phyloP scores from a whole-genome alignment of 2,329 filamentous ascomycete species.

The Leptographium wingfieldii region DNA sequence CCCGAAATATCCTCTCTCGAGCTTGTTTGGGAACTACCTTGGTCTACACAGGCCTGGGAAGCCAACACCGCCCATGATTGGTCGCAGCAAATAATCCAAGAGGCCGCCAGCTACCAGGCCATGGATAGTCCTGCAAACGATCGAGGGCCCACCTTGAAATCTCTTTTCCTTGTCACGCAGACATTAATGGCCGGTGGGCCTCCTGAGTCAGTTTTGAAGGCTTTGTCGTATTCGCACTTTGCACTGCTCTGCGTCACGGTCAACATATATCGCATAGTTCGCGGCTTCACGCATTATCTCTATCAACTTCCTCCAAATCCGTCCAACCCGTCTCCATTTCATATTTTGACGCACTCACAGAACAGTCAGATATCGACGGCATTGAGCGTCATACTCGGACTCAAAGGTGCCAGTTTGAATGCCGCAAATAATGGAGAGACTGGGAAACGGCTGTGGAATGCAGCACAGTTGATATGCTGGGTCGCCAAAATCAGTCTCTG shows the following conservation, averaged over 20 bases:
- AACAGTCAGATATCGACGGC: constrained; percentile 5
- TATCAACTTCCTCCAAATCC: constrained; percentile 5
- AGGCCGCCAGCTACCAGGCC: constrained; percentile 1
- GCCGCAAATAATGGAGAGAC: neutral
- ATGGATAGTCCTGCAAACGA: neutral
- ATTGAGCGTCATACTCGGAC: neutral
- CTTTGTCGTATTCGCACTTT: constrained; percentile 1
- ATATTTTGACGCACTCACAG: constrained; percentile 4
- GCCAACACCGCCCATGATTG: neutral
- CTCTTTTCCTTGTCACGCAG: constrained; percentile 3
- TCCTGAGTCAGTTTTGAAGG: neutral
- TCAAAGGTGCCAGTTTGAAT: neutral
- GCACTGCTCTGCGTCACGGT: constrained; percentile 2
- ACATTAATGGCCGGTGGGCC: neutral
- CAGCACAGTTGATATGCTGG: constrained; percentile 1
- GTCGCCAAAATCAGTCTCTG: constrained; percentile 4
- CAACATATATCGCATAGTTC: constrained; percentile 6
- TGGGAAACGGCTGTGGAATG: neutral
- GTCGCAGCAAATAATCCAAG: neutral
- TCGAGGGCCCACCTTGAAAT: neutral
- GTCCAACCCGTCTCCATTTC: constrained; percentile 4
- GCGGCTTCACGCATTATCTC: constrained; percentile 4
- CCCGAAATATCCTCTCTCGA: constrained; percentile 5
- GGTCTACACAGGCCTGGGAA: constrained; percentile 2
- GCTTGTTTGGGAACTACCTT: constrained; percentile 5